These are phyloP conservation scores for Jasminum sambac DNA, from an alignment of 257 asterid species.

Conservation along the genomic window DNA sequence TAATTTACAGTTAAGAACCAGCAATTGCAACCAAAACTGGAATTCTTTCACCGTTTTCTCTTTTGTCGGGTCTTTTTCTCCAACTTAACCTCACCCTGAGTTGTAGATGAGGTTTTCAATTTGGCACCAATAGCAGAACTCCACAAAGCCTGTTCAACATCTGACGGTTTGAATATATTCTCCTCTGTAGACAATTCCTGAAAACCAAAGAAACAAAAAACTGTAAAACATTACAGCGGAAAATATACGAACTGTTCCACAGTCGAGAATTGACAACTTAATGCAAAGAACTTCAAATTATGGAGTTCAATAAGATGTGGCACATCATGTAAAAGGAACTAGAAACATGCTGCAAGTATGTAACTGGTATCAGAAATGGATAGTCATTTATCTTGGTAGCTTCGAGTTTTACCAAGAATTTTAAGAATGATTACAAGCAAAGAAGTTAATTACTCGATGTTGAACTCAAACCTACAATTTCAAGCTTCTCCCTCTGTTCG, in stretches of 20 bases:
- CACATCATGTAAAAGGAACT: not conserved
- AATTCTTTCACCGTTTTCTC: constrained; percentile 33
- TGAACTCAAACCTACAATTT: not conserved
- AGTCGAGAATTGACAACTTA: not conserved
- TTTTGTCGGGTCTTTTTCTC: constrained; percentile 44
- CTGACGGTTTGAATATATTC: constrained; percentile 63
- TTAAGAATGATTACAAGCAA: not conserved
- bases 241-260: not conserved
- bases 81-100: constrained; percentile 22
- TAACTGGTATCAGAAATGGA: not conserved
- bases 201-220: not conserved
- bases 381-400: not conserved
- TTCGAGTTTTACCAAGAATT: not conserved
- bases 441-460: too few relatives aligned
- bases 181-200: constrained; percentile 59
- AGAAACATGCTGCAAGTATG: not conserved
- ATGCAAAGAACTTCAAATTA: not conserved
- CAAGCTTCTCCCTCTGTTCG: too few relatives aligned
- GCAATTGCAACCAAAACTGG: not conserved
- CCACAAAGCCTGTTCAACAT: constrained; percentile 90
- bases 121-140: constrained; percentile 46
- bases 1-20: not conserved
- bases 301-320: not conserved
- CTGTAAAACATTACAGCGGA: not conserved
- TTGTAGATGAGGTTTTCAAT: constrained; percentile 26